phyloP scores from a whole-genome alignment of 306 rosid species.

The Hippophae gyantsensis region DNA sequence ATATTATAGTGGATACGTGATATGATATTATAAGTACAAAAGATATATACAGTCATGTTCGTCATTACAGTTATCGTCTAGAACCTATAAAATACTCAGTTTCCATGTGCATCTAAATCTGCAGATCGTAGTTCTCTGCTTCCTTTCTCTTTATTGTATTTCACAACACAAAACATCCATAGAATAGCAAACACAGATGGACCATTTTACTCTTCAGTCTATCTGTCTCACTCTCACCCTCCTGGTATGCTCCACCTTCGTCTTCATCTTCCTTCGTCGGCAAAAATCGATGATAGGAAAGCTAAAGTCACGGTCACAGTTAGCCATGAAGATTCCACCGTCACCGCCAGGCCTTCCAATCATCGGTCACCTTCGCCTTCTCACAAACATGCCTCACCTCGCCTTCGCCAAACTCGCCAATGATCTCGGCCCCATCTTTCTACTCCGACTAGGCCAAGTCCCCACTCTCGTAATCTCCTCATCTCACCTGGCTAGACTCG shows the following conservation, averaged over 20 bases:
- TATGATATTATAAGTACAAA: too few relatives aligned
- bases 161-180: too few relatives aligned
- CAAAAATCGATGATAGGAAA: neutral
- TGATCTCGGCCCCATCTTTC: slow-evolving; percentile 29
- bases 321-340: slow-evolving; percentile 12
- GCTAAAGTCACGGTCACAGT: neutral
- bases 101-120: too few relatives aligned
- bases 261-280: slow-evolving; percentile 5
- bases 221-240: neutral
- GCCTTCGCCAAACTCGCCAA: slow-evolving; percentile 15
- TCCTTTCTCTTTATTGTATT: too few relatives aligned
- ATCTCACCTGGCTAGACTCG: slow-evolving; percentile 20
- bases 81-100: too few relatives aligned
- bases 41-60: too few relatives aligned
- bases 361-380: slow-evolving; percentile 37
- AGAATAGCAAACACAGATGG: slow-evolving; percentile 1
- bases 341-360: slow-evolving; percentile 27
- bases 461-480: slow-evolving; percentile 29
- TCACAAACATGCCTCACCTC: slow-evolving; percentile 22
- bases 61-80: too few relatives aligned
- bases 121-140: too few relatives aligned
- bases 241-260: neutral
- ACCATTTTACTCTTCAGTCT: neutral
- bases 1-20: too few relatives aligned
- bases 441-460: slow-evolving; percentile 30